Percentiles rank a stretch among this genome's conserved stretches.
phyloP scores from a whole-genome alignment of 148 eudicot genomes.

The Rhododendron ferrugineum region DNA sequence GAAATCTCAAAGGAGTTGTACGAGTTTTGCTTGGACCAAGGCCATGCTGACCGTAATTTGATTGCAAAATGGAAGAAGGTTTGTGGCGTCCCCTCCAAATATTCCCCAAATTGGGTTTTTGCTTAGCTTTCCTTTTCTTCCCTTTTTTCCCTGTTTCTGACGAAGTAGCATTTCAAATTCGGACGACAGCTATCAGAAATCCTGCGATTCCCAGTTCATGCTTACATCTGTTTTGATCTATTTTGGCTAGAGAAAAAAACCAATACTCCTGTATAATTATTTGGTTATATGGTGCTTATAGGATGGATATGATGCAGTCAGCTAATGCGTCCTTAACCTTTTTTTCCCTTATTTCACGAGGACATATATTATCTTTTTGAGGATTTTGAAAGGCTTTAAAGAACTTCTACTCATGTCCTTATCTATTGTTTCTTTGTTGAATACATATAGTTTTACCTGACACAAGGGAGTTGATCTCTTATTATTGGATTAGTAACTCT shows the following conservation, averaged over 20 bases:
- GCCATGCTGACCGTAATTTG: slow-evolving; percentile 58
- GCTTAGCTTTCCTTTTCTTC: not conserved
- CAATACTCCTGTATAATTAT: not conserved
- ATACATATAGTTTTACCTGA: not conserved
- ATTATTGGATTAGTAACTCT: not conserved
- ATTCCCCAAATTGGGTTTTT: not conserved
- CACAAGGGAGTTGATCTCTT: not conserved
- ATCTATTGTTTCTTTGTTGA: not conserved
- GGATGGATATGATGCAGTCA: not conserved
- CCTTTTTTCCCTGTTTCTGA: not conserved
- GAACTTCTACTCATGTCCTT: not conserved
- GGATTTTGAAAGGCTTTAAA: not conserved
- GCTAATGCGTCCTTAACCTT: not conserved
- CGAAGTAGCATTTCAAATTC: not conserved
- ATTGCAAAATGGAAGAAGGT: slow-evolving; percentile 80
- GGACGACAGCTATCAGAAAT: too few relatives aligned
- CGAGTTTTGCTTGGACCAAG: slow-evolving; percentile 62
- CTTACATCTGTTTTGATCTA: not conserved
- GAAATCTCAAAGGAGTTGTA: slow-evolving; percentile 57
- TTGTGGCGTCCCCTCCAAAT: not conserved
- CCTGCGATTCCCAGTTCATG: not conserved
- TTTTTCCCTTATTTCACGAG: not conserved
- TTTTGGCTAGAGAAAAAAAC: not conserved
- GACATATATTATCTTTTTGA: not conserved
- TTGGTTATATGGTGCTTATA: not conserved